Base-by-base conservation (phyloP, 164 flowering plant genomes). In the Vitis labrusca region DNA sequence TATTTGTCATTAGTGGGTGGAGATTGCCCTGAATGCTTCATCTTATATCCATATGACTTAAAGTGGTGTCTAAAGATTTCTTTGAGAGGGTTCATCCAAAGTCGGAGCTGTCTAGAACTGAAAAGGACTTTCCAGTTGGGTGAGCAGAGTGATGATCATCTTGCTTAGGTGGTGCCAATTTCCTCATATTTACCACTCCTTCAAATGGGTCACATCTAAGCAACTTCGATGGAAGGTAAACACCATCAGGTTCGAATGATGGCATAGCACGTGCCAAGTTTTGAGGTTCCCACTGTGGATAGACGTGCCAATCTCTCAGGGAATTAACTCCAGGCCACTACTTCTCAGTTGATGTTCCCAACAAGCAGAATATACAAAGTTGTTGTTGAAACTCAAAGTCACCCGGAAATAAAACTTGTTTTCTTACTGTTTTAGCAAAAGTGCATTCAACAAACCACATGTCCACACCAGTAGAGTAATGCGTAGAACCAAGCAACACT, bases 371-470 rank as follows among this genome's bases (percentile, higher is more conserved):
- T 59, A 95, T 93, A 66, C 91, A 97, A 61, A 95, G 97, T 71
- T 93, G 81, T 59, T 95, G 99, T 70, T 95, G 99, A 74, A 90
- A 85, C 85, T 95, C 99, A 17, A 98, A 95, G 64, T 95, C 99
- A 2, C 99, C 99, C 47, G 98, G 97, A 75, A 95, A 95, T 48
- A 95, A 73, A 68, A 97, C 97, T 78, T 90, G 97, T 64, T 90
- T 83, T 69, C 98, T 83, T 9, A 71, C 90, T 97, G 91, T 93
- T 77, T 95, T 98, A 74, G 98, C 99, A 15, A 15, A 95, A 63
- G 93, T 95, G 64, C 99, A 95, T 13, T 98, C 99, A 14, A 95
- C 98, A 59, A 98, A 95, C 99, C 99, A 95, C 89, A 95, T 93
- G 77, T 95, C 98, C 47, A 93, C 99, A 2, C 83, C 98, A 10